A percentile compares a stretch with the other conserved stretches of the same genome.
Conservation (phyloP, 257 asterid genomes). For the Rubia yunnanensis region DNA sequence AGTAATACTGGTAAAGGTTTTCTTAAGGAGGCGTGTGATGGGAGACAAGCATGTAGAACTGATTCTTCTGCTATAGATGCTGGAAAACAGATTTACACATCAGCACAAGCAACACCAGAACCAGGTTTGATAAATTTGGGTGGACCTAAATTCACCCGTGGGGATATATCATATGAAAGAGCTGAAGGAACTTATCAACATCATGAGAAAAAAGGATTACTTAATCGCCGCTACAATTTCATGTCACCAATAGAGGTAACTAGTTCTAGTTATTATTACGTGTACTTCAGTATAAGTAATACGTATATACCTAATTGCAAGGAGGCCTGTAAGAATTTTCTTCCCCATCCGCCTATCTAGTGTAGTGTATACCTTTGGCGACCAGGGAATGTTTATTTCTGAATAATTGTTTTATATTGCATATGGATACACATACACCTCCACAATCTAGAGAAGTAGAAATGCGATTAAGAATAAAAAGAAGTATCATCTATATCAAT, state of each 20-base stretch:
- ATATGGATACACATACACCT: background rate
- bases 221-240: constrained; percentile 13
- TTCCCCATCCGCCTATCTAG: background rate
- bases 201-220: constrained; percentile 17
- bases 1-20: constrained; percentile 18
- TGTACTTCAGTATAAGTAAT: background rate
- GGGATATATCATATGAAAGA: constrained; percentile 12
- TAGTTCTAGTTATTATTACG: background rate
- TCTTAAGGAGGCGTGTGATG: constrained; percentile 15
- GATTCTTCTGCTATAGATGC: constrained; percentile 16
- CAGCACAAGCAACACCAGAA: constrained; percentile 13
- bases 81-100: constrained; percentile 12
- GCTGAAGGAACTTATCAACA: constrained; percentile 13
- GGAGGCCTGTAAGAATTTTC: background rate
- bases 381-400: background rate
- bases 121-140: constrained; percentile 17
- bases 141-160: constrained; percentile 8
- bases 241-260: constrained; percentile 52
- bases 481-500: background rate
- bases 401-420: background rate
- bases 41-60: constrained; percentile 19
- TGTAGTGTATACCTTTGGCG: no score
- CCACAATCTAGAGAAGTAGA: background rate
- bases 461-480: background rate
- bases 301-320: background rate